phyloP scores from a whole-genome alignment of 2,329 filamentous ascomycete genomes.

The Fusarium clavum region DNA sequence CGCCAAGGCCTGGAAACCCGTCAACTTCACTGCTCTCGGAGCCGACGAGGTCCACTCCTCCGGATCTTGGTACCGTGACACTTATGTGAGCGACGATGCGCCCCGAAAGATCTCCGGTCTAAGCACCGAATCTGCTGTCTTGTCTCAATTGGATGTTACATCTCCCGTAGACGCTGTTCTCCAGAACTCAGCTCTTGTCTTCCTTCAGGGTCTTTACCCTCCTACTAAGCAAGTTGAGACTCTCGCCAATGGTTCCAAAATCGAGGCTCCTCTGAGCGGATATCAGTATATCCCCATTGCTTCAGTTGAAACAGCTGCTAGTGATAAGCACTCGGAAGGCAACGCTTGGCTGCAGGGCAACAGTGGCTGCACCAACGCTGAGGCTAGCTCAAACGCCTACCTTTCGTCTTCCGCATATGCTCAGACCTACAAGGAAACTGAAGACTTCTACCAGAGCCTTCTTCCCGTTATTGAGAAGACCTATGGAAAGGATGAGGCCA shows the following conservation, averaged over 20 bases:
- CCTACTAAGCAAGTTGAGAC: slow-evolving; percentile 72
- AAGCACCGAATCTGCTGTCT: slow-evolving; percentile 72
- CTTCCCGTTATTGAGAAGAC: slow-evolving; percentile 67
- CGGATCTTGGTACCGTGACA: slow-evolving; percentile 79
- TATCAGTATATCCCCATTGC: slow-evolving; percentile 87
- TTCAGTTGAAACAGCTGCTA: slow-evolving; percentile 65
- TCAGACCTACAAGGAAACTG: slow-evolving; percentile 61
- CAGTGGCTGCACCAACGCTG: slow-evolving; percentile 66
- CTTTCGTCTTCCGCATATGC: slow-evolving; percentile 61
- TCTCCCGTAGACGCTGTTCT: slow-evolving; percentile 82
- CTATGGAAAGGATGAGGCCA: slow-evolving; percentile 58
- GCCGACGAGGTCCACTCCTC: slow-evolving; percentile 79
- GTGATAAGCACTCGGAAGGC: slow-evolving; percentile 66
- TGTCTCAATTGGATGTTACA: slow-evolving; percentile 77
- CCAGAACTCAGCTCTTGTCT: slow-evolving; percentile 81
- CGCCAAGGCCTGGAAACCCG: slow-evolving; percentile 77
- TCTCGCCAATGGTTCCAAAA: slow-evolving; percentile 75
- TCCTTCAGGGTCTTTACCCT: slow-evolving; percentile 89
- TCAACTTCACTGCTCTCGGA: slow-evolving; percentile 81
- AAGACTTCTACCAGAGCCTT: slow-evolving; percentile 68
- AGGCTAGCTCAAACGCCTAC: slow-evolving; percentile 67
- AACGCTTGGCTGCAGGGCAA: slow-evolving; percentile 69
- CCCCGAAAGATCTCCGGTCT: slow-evolving; percentile 73
- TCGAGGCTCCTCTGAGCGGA: slow-evolving; percentile 77
- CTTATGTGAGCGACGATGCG: slow-evolving; percentile 75